Base-by-base conservation (phyloP, 192 early-diverging fungal species). In the Umbelopsis sp. region DNA sequence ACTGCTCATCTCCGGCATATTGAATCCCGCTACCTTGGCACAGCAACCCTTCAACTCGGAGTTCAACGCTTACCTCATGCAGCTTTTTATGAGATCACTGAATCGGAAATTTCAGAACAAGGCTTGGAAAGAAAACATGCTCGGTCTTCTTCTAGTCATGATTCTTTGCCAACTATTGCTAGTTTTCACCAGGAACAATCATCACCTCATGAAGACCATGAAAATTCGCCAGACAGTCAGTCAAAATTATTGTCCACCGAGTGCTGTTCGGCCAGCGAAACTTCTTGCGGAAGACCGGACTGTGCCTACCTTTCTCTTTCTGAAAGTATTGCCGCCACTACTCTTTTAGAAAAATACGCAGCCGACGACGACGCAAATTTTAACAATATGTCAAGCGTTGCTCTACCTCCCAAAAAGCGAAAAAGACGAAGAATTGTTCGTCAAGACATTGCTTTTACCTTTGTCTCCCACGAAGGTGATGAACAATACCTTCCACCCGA, bases 1-100 rank as follows among this genome's bases (percentile, higher is more conserved):
- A 52, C 22, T 51, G 52, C 49, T 4, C 66, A 41, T 53, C 25
- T 41, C 21, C 67, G 67, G 21, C 53, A 68, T 41, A 46, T 71
- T 27, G 66, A 71, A 33, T 47, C 68, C 46, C 68, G 67, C 35
- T 67, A 51, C 51, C 44, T 88, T 22, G 78, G 78, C n/a, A 47
- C 68, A 1, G 77, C 74, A 37, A 80, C 83, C 50, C 48, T 87
- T 3, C 79, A 83, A 44, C 80, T 85, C 5, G 83, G 86, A 3
- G 80, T 83, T 20, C 80, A 83, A 49, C 67, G 79, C 51, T 83
- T 82, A 48, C 9, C 68, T 13, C 22, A 80, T 12, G 82, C 82
- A 4, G 33, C 33, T 3, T 85, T 87, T 48, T 85, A 82, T 45
- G 49, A 73, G 65, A 65, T 66, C 30, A 73, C 37, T 6, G 30